A percentile compares a stretch with the other conserved stretches of the same genome.
Conservation (phyloP, 2,329 filamentous ascomycete species). For the Rhytidhysteron rufulum region DNA sequence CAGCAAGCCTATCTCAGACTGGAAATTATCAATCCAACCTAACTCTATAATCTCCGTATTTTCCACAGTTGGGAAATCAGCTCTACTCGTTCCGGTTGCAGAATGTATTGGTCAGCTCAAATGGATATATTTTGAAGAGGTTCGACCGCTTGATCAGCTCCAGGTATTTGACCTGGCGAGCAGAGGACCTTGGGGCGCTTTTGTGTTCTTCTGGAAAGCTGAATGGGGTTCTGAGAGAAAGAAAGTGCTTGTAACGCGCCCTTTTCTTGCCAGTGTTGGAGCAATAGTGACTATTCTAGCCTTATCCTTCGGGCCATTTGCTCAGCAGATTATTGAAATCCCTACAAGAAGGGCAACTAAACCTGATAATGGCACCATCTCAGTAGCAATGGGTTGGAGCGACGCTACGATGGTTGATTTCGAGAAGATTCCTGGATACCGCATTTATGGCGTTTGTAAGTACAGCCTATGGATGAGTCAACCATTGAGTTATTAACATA, state of each 20-base stretch:
- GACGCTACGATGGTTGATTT: too few relatives aligned
- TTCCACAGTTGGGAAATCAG: conserved; percentile 25
- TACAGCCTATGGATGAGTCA: too few relatives aligned
- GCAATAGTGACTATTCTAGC: neutral
- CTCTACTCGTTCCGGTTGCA: conserved; percentile 27
- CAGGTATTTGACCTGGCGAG: conserved; percentile 26
- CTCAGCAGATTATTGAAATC: neutral
- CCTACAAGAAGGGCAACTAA: too few relatives aligned
- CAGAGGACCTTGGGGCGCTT: conserved; percentile 10
- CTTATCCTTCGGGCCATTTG: neutral
- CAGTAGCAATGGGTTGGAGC: too few relatives aligned
- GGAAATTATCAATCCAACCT: conserved; percentile 11
- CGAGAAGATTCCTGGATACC: too few relatives aligned
- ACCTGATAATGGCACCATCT: too few relatives aligned
- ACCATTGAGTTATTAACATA: too few relatives aligned
- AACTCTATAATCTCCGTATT: conserved; percentile 35
- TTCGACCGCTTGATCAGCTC: conserved; percentile 17
- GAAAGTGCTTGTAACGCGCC: too few relatives aligned
- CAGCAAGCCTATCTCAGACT: conserved; percentile 8
- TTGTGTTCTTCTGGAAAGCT: neutral
- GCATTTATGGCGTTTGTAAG: too few relatives aligned
- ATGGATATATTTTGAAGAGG: conserved; percentile 26
- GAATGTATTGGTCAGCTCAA: conserved; percentile 35
- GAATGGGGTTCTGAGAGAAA: too few relatives aligned
- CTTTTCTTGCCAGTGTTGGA: too few relatives aligned